Evolutionary conservation across 768 basidiomycete species (phyloP), one percentile per base, ranked within the genome.

Genomic region (Mycena maculata): DNA sequence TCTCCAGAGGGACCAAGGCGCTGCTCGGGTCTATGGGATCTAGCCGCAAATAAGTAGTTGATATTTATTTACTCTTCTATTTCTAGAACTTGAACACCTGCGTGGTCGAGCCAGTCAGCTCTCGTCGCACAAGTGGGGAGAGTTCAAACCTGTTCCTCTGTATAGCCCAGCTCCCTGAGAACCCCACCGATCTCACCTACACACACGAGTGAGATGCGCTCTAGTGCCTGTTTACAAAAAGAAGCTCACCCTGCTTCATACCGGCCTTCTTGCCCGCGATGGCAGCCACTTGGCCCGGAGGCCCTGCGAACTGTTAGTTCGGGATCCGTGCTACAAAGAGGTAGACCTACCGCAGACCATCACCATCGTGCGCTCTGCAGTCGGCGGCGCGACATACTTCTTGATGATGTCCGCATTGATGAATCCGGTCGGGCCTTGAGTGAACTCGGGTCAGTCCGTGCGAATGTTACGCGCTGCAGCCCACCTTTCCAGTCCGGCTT

Each of bases 231-330:
- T n/a, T n/a, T n/a, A n/a, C n/a, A n/a, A n/a, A n/a, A n/a, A n/a
- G n/a, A 22, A 98, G 74, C 66, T 88, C 87, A 27, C 96, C 96
- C 78, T 98, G 96, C 79, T 93, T 89, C 83, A 86, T 88, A 18
- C 94, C 94, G 5, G 88, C 90, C 82, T 99, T 99, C 77, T 92
- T 88, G 20, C 98, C 98, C 56, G 93, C 89, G 64, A 99, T 71
- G 2, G 94, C 87, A n/a, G 85, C 85, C n/a, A 98, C 92, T 77
- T 98, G 96, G 6, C 86, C 87, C 15, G 96, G 97, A 15, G 94
- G 94, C 9, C 94, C 92, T 90, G 63, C 30, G 18, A 18, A 22
- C 16, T 25, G 49, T 63, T 70, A 63, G 44, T 27, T 49, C 42
- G 16, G 25, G 66, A 27, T 55, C 48, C 63, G 28, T 54, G 22